A percentile compares a stretch with the other conserved stretches of the same genome.
These are phyloP conservation scores for Curvularia eragrostidis DNA, from an alignment of 2,329 filamentous ascomycete species.

Conservation along the genomic window DNA sequence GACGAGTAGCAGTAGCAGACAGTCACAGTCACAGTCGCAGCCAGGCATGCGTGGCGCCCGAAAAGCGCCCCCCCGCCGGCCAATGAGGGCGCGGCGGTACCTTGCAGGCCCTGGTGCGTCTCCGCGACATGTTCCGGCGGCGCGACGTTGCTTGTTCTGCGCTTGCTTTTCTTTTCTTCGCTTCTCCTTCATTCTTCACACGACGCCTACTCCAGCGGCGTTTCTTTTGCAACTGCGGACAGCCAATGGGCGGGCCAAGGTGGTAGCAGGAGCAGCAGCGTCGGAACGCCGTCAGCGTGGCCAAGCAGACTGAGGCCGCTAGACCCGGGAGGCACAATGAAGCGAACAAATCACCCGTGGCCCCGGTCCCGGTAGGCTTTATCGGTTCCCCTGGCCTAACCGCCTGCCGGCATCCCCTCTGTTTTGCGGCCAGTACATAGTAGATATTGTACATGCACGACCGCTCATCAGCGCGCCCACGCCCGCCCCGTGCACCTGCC, in stretches of 20 bases:
- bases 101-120: slow-evolving; percentile 14
- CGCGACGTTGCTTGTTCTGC: slow-evolving; percentile 2
- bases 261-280: slow-evolving; percentile 22
- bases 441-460: slow-evolving; percentile 1
- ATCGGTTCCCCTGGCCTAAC: slow-evolving; percentile 27
- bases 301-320: slow-evolving; percentile 25
- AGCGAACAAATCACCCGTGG: slow-evolving; percentile 29
- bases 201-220: background rate
- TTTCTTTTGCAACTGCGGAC: slow-evolving; percentile 1
- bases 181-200: background rate
- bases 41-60: slow-evolving; percentile 14
- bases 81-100: slow-evolving; percentile 27
- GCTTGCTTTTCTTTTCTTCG: slow-evolving; percentile 1
- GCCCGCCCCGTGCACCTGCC: slow-evolving; percentile 19
- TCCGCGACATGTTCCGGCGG: slow-evolving; percentile 17
- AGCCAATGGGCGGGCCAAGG: slow-evolving; percentile 6
- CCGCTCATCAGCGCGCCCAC: background rate
- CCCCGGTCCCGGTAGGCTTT: slow-evolving; percentile 19
- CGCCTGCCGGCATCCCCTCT: slow-evolving; percentile 27
- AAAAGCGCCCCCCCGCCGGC: slow-evolving; percentile 13
- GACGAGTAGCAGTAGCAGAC: slow-evolving; percentile 20
- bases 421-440: slow-evolving; percentile 20
- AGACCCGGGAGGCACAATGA: slow-evolving; percentile 21
- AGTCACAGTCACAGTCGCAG: slow-evolving; percentile 23
- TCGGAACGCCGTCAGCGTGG: slow-evolving; percentile 25